Conservation (phyloP, 169 alveolate species). For the Plasmodium yoelii region DNA sequence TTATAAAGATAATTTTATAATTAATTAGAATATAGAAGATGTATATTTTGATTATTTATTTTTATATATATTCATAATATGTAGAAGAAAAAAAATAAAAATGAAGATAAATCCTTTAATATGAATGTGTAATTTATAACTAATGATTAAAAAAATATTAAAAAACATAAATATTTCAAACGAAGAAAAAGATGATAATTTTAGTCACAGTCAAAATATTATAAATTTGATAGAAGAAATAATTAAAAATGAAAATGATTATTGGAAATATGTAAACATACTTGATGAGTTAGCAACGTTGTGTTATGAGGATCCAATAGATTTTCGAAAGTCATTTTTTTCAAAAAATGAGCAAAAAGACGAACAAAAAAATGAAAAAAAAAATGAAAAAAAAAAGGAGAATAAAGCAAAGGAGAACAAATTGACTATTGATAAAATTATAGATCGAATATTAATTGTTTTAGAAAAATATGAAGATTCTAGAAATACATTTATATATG, state of each 20-base stretch:
- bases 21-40: too few relatives aligned
- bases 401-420: not conserved
- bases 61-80: too few relatives aligned
- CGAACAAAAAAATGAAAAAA: too few relatives aligned
- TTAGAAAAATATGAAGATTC: slow-evolving; percentile 72
- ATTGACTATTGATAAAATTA: slow-evolving; percentile 13
- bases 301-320: slow-evolving; percentile 68
- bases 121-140: too few relatives aligned
- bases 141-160: slow-evolving; percentile 68
- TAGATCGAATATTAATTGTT: slow-evolving; percentile 63
- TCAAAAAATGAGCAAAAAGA: slow-evolving; percentile 27
- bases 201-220: slow-evolving; percentile 60
- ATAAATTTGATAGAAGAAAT: slow-evolving; percentile 65
- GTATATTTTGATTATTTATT: too few relatives aligned
- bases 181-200: slow-evolving; percentile 65
- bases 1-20: too few relatives aligned
- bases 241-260: slow-evolving; percentile 47
- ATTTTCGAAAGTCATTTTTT: slow-evolving; percentile 46
- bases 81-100: too few relatives aligned
- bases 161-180: slow-evolving; percentile 47
- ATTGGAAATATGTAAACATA: slow-evolving; percentile 60
- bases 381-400: slow-evolving; percentile 19
- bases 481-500: slow-evolving; percentile 62
- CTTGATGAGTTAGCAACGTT: slow-evolving; percentile 71
- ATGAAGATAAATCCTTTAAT: too few relatives aligned